phyloP scores from a whole-genome alignment of 2,329 filamentous ascomycete genomes.

The Thelonectria blattea region DNA sequence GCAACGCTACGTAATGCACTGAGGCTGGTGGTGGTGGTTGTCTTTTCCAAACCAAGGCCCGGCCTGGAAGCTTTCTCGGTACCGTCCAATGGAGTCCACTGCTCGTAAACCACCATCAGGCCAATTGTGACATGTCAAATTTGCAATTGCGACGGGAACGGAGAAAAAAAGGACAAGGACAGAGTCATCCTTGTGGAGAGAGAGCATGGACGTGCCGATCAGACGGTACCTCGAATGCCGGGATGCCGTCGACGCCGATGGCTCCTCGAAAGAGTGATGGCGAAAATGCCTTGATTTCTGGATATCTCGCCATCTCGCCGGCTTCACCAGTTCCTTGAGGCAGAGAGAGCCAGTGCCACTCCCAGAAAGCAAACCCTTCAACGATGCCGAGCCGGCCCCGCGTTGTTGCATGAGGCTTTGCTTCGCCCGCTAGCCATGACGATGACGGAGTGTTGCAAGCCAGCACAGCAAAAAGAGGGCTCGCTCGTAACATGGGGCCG shows the following conservation, averaged over 20 bases:
- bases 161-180: neutral
- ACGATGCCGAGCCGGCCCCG: slow-evolving; percentile 6
- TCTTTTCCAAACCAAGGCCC: neutral
- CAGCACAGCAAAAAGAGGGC: neutral
- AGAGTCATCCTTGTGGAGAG: neutral
- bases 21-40: slow-evolving; percentile 5
- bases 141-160: neutral
- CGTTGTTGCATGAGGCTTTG: neutral
- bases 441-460: neutral
- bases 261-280: neutral
- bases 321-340: too few species aligned
- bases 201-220: slow-evolving; percentile 4
- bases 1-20: slow-evolving; percentile 11
- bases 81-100: neutral
- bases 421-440: neutral
- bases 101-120: neutral
- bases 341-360: neutral
- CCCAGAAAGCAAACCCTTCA: neutral
- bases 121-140: neutral
- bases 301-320: neutral
- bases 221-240: neutral
- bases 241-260: slow-evolving; percentile 9
- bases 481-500: neutral
- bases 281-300: slow-evolving; percentile 11
- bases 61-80: neutral